Percentiles rank a stretch among this genome's conserved stretches.
Evolutionary conservation across 1,284 basidiomycete species (phyloP).

Genomic region (Puccinia hordei): DNA sequence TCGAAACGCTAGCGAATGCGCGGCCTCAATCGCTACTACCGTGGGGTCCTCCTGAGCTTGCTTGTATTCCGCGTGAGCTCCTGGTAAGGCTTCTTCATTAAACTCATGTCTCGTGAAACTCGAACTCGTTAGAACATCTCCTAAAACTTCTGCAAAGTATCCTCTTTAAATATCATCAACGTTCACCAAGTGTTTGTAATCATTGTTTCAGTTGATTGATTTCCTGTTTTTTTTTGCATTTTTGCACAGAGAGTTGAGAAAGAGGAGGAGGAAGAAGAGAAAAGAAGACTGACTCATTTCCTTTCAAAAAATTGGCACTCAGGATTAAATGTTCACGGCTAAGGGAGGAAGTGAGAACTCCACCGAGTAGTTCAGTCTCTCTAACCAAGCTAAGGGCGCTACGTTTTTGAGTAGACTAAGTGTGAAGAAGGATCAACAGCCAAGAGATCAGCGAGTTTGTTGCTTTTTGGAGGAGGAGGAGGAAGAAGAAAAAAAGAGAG

Average conservation of each 20-base stretch:
- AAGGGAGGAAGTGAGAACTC: slow-evolving; percentile 81
- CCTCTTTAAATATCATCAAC: slow-evolving; percentile 63
- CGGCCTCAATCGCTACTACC: slow-evolving; percentile 73
- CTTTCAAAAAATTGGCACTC: slow-evolving; percentile 91
- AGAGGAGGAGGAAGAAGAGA: slow-evolving; percentile 22
- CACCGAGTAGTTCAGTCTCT: slow-evolving; percentile 91
- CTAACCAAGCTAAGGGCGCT: slow-evolving; percentile 88
- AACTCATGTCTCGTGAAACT: slow-evolving; percentile 84
- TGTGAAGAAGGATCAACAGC: neutral
- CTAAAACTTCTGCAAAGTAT: slow-evolving; percentile 82
- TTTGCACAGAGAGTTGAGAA: neutral
- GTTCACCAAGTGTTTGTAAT: too few relatives aligned
- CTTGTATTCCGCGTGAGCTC: slow-evolving; percentile 71
- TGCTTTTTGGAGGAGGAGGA: neutral
- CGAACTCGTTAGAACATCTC: slow-evolving; percentile 77
- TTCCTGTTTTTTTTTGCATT: neutral
- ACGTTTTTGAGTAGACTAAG: slow-evolving; percentile 75
- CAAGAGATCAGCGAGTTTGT: neutral
- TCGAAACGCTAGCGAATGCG: slow-evolving; percentile 86
- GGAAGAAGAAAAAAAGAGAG: neutral
- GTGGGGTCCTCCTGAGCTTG: slow-evolving; percentile 69
- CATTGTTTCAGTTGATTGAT: too few relatives aligned
- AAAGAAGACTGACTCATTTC: slow-evolving; percentile 80
- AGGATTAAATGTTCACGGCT: slow-evolving; percentile 86
- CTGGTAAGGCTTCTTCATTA: slow-evolving; percentile 78